Base-by-base conservation (phyloP, 2,329 filamentous ascomycete genomes). In the Monosporascus sp. region DNA sequence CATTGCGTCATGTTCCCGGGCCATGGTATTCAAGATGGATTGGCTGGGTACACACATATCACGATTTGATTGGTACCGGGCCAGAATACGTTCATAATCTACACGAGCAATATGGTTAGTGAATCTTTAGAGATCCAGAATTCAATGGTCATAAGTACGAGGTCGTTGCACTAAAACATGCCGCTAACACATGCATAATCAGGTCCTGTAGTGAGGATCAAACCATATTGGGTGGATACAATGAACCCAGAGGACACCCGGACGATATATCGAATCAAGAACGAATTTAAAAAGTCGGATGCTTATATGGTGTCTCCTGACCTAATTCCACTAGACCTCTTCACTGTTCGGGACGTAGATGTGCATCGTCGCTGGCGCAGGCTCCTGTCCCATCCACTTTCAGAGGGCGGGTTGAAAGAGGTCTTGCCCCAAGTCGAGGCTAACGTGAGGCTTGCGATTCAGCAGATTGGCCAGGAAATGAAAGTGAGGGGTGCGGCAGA, bases 381-480 rank as follows among this genome's bases (percentile, higher is more conserved):
- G 49, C 67, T 80, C 1, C 63, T 80, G 5, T 72, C 75, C 3
- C 61, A 65, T 1, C 63, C 72, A 19, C 65, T 74, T 54, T 74
- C 70, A 16, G 72, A 72, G 45, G 65, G 62, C 0, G 68, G 68
- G 1, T 57, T 77, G 35, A 63, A 66, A 38, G 19, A 47, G 2
- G 63, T 69, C 46, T 63, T 70, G 47, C 60, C 63, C 0, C 49
- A 68, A 24, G 66, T 81, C 9, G 58, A 69, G 3, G 58, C 57
- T 0, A 72, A 70, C 19, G 67, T 74, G 0, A 60, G 67, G 0
- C 56, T 77, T 9, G 65, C 76, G 0, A 68, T 82, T 1, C 35
- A 70, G 2, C 68, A 65, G 47, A 81, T 83, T 22, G 62, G 55
- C 0, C 63, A 72, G n/a, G 78, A 82, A 48, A 70, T 74, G 55